Evolutionary conservation across 192 early-diverging fungal species (phyloP), one percentile per base, ranked within the genome.

Genomic region (Gaertneriomyces semiglobifer): DNA sequence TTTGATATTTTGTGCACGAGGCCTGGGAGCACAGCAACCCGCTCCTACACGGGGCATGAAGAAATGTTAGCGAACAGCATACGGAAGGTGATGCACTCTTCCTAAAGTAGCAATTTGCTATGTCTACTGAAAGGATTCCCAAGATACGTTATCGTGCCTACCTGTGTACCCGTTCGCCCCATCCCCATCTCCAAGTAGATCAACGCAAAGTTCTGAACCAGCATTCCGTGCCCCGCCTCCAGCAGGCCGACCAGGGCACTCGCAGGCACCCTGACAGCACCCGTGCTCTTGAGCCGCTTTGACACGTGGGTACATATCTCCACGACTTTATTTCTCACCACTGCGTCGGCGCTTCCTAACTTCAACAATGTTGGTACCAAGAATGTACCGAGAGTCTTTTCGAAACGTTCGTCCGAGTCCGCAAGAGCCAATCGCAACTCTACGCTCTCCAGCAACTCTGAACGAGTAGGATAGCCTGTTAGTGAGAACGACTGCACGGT

Each of bases 161-260:
- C 25, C 25, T 33, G 25, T 33, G 25, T 33, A 33, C 33, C 55
- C 25, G 86, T 58, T 5, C 87, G 71, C 12, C 72, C 72, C 38
- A 90, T 80, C 0, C 85, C 92, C 83, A 93, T 91, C 18, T 93
- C 86, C 4, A 98, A 61, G 51, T 93, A 98, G 65, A 98, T 86
- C 5, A 96, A 76, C 8, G 85, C 82, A 69, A 97, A 91, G 68
- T 88, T 89, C 52, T 85, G 86, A 12, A 92, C 84, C 52, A 91
- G 78, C 20, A 7, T 7, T 7, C 25, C 44, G 25, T 33, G 25
- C 1, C 25, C 25, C 8, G 60, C 6, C 12, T 16, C 48, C 14
- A 88, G 88, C 53, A 88, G 81, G 12, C 80, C 74, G 1, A 93
- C 44, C 2, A 98, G 72, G 14, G 84, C n/a, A 4, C 72, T 63